Percentiles rank a stretch among this genome's conserved stretches.
Evolutionary conservation across 192 early-diverging fungal genomes (phyloP).

Genomic region (Piromyces finnis): DNA sequence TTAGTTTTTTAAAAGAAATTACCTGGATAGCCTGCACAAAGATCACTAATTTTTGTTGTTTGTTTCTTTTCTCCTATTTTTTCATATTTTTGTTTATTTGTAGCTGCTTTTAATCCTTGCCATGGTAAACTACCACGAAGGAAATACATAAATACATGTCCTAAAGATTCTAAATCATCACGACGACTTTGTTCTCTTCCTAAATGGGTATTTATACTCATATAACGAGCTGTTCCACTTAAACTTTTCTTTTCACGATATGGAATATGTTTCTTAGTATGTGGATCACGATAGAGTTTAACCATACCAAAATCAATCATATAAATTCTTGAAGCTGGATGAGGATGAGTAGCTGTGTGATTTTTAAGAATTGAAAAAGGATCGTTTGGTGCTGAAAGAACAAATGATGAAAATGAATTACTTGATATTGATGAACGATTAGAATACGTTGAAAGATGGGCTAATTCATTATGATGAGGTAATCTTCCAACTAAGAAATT

Average conservation of each 20-base stretch:
- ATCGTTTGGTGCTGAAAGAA: conserved; percentile 8
- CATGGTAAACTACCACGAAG: not conserved
- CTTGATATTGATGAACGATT: not conserved
- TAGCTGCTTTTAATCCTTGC: not conserved
- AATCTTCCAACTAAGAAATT: not conserved
- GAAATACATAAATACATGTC: not conserved
- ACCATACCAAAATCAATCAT: conserved; percentile 57
- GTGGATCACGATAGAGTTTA: not conserved
- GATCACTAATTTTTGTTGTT: conserved; percentile 64
- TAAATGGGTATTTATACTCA: not conserved
- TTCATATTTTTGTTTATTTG: not conserved
- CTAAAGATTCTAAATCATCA: not conserved
- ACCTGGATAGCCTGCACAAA: conserved; percentile 78
- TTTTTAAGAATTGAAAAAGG: conserved; percentile 23
- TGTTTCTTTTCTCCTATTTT: conserved; percentile 83
- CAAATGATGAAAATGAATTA: not conserved
- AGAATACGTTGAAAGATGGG: not conserved
- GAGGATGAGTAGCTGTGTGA: conserved; percentile 30
- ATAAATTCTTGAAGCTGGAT: conserved; percentile 45
- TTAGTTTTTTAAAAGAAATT: not conserved
- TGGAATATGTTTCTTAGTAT: not conserved
- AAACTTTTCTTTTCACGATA: not conserved
- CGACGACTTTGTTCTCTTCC: not conserved
- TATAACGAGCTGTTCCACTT: not conserved
- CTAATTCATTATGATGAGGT: not conserved